Percentiles rank a stretch among this genome's conserved stretches.
phyloP scores from a whole-genome alignment of 176 grass and related monocot genomes.

The Juncus effusus region DNA sequence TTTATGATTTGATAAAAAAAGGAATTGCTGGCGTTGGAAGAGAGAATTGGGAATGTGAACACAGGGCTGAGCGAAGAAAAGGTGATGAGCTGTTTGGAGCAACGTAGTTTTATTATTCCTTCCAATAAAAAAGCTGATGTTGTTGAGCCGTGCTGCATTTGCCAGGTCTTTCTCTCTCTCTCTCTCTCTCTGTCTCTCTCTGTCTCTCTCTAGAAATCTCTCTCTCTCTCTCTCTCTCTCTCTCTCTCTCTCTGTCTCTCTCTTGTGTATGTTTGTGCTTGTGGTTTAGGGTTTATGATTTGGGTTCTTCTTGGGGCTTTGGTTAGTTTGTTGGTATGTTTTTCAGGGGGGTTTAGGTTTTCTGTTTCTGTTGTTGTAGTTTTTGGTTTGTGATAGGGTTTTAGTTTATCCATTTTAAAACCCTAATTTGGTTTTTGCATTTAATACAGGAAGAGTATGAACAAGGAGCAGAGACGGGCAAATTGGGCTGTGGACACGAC shows the following conservation, averaged over 20 bases:
- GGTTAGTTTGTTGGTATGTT: too few species aligned
- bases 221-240: neutral
- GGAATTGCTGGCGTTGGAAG: slow-evolving; percentile 76
- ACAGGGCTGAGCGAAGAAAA: slow-evolving; percentile 71
- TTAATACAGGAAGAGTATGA: slow-evolving; percentile 58
- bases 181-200: neutral
- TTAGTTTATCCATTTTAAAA: too few species aligned
- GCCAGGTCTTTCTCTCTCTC: slow-evolving; percentile 42
- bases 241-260: neutral
- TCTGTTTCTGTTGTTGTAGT: too few species aligned
- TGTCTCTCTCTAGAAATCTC: too few species aligned
- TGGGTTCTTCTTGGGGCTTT: too few species aligned
- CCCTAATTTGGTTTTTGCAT: neutral
- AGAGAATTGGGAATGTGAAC: slow-evolving; percentile 71
- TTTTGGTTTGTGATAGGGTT: too few species aligned
- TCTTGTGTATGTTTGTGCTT: neutral
- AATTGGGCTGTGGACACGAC: slow-evolving; percentile 50
- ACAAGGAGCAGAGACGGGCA: slow-evolving; percentile 43
- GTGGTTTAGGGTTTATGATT: too few species aligned
- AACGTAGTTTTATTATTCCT: slow-evolving; percentile 31
- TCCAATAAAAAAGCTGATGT: slow-evolving; percentile 22
- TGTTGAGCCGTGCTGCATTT: slow-evolving; percentile 75
- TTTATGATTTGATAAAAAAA: slow-evolving; percentile 4
- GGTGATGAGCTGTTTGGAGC: slow-evolving; percentile 49
- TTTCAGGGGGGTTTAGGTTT: too few species aligned